A percentile compares a stretch with the other conserved stretches of the same genome.
Evolutionary conservation across 1,284 basidiomycete genomes (phyloP).

Genomic region (Irpex sp.): DNA sequence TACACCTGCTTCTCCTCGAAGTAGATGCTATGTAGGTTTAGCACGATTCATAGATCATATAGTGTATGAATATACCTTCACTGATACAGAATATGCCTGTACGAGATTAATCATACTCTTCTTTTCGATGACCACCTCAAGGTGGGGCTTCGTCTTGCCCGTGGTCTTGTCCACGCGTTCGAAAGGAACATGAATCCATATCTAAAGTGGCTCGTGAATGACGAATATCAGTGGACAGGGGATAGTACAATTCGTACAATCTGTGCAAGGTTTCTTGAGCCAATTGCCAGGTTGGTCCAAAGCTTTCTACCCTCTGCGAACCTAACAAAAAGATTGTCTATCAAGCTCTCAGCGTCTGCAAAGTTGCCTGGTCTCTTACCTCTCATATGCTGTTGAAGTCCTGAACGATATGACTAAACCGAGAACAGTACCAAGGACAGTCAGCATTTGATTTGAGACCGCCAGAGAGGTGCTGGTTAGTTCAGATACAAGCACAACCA

Average conservation of each 20-base stretch:
- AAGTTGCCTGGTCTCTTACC: conserved; percentile 31
- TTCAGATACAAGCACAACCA: conserved; percentile 49
- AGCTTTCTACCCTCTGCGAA: conserved; percentile 61
- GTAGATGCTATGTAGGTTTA: conserved; percentile 26
- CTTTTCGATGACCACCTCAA: conserved; percentile 63
- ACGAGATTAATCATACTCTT: conserved; percentile 71
- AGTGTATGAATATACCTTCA: conserved; percentile 40
- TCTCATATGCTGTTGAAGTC: conserved; percentile 57
- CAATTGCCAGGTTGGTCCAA: conserved; percentile 54
- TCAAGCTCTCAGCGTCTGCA: neutral
- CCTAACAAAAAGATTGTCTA: conserved; percentile 24
- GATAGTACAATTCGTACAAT: conserved; percentile 32
- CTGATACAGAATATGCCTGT: conserved; percentile 59
- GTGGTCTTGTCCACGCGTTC: conserved; percentile 38
- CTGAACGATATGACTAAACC: conserved; percentile 39
- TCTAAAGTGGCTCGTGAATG: conserved; percentile 28
- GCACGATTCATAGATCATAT: neutral
- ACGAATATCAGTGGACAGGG: neutral
- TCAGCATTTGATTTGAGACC: conserved; percentile 40
- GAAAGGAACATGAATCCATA: conserved; percentile 60
- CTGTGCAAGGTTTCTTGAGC: conserved; percentile 53
- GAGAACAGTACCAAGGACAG: conserved; percentile 38
- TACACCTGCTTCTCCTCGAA: conserved; percentile 44
- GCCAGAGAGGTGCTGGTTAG: conserved; percentile 38
- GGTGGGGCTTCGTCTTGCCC: conserved; percentile 31